phyloP scores from a whole-genome alignment of 768 basidiomycete species.

The Mrakia hoshinonis region DNA sequence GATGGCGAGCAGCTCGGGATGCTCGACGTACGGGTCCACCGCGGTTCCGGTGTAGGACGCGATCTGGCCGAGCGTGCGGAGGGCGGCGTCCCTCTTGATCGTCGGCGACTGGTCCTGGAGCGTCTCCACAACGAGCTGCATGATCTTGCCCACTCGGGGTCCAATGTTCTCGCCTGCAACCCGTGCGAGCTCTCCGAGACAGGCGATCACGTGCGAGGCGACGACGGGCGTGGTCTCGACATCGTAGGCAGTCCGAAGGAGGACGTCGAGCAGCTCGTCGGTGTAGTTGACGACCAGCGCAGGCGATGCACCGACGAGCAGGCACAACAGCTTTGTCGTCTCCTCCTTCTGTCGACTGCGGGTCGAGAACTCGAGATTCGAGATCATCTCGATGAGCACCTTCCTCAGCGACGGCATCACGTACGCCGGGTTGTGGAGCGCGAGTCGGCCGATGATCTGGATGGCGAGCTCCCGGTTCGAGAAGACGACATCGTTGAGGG shows the following conservation, averaged over 20 bases:
- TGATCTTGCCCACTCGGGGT: constrained; percentile 72
- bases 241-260: constrained; percentile 66
- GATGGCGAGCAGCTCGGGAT: constrained; percentile 80
- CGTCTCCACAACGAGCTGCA: constrained; percentile 79
- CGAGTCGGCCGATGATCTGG: constrained; percentile 79
- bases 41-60: constrained; percentile 95
- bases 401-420: constrained; percentile 96
- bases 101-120: constrained; percentile 55
- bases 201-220: constrained; percentile 83
- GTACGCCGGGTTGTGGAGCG: constrained; percentile 92
- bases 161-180: constrained; percentile 88
- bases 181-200: constrained; percentile 83
- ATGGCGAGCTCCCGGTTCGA: constrained; percentile 89
- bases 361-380: constrained; percentile 92
- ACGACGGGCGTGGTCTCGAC: constrained; percentile 76
- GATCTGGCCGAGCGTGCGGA: constrained; percentile 88
- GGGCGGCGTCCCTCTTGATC: constrained; percentile 79
- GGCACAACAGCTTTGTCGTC: constrained; percentile 77
- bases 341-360: constrained; percentile 63
- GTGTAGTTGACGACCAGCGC: constrained; percentile 93
- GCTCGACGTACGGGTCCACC: constrained; percentile 76
- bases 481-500: constrained; percentile 92
- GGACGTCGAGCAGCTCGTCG: constrained; percentile 82
- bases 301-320: constrained; percentile 83
- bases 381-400: constrained; percentile 87